Evolutionary conservation across 495 filamentous ascomycete genomes (phyloP).

Genomic region (Neurospora sp.): DNA sequence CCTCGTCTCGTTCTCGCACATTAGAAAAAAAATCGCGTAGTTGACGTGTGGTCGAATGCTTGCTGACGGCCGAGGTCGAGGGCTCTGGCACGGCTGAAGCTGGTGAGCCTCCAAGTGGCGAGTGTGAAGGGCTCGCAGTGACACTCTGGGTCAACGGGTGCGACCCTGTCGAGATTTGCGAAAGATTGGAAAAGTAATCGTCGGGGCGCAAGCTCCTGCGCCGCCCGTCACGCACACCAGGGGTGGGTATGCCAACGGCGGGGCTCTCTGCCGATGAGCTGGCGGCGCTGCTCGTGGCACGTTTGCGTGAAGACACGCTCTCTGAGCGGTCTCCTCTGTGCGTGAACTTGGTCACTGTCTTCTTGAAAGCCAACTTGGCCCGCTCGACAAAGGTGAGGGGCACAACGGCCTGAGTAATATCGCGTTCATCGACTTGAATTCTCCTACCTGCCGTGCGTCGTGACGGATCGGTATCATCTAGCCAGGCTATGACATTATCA

Average conservation of each 20-base stretch:
- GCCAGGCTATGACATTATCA: slow-evolving; percentile 63
- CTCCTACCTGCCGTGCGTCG: slow-evolving; percentile 71
- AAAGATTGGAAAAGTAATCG: slow-evolving; percentile 49
- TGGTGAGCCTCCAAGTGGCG: slow-evolving; percentile 23
- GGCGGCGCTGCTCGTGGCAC: slow-evolving; percentile 49
- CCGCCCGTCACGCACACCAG: slow-evolving; percentile 39
- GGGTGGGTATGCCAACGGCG: slow-evolving; percentile 24
- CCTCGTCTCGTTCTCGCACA: slow-evolving; percentile 37
- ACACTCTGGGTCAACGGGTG: slow-evolving; percentile 81
- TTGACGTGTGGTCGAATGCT: slow-evolving; percentile 18
- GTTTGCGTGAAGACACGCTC: slow-evolving; percentile 41
- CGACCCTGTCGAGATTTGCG: slow-evolving; percentile 35
- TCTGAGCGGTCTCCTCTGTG: slow-evolving; percentile 47
- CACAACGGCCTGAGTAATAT: slow-evolving; percentile 83
- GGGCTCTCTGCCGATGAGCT: slow-evolving; percentile 41
- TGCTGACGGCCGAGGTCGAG: slow-evolving; percentile 29
- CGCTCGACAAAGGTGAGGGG: slow-evolving; percentile 79
- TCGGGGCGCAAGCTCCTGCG: slow-evolving; percentile 64
- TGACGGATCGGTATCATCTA: slow-evolving; percentile 86
- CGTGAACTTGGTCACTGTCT: slow-evolving; percentile 50
- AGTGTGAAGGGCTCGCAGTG: slow-evolving; percentile 59
- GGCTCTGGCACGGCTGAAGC: slow-evolving; percentile 30
- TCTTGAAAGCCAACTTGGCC: slow-evolving; percentile 57
- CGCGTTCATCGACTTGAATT: slow-evolving; percentile 85
- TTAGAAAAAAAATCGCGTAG: slow-evolving; percentile 29